Conservation (phyloP, 805 yeast genomes). For the Debaryomyces castellii region DNA sequence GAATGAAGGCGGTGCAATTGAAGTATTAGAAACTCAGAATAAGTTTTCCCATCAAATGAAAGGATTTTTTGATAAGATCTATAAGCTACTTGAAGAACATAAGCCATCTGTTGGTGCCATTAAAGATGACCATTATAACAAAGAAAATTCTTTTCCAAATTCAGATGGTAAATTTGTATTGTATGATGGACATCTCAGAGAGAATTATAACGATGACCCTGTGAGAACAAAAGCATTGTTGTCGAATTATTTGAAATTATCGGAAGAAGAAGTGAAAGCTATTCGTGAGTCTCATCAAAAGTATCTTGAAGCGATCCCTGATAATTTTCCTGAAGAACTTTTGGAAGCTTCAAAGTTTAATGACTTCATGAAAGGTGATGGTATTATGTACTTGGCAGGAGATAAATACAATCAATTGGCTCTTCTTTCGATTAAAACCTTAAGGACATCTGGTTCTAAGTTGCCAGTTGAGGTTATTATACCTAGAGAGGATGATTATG, state of each 20-base stretch:
- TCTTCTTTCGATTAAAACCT: conserved; percentile 29
- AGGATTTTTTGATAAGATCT: conserved; percentile 19
- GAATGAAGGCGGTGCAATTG: not conserved
- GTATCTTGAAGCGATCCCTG: conserved; percentile 22
- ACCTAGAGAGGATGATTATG: conserved; percentile 31
- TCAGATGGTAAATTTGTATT: conserved; percentile 25
- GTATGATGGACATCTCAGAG: conserved; percentile 37
- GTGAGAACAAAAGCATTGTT: conserved; percentile 27
- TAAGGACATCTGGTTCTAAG: conserved; percentile 31
- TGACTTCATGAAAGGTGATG: conserved; percentile 35
- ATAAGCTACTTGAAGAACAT: conserved; percentile 15
- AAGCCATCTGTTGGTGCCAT: conserved; percentile 21
- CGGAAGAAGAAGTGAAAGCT: conserved; percentile 15
- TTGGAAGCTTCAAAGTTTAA: conserved; percentile 18
- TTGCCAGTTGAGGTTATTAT: conserved; percentile 39
- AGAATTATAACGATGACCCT: conserved; percentile 27
- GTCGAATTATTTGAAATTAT: conserved; percentile 18
- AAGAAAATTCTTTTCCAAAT: conserved; percentile 16
- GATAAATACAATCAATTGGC: conserved; percentile 35
- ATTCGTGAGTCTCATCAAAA: conserved; percentile 21
- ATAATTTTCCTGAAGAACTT: conserved; percentile 20
- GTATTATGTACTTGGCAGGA: conserved; percentile 41
- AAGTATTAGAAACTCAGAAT: conserved; percentile 1
- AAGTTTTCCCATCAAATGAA: conserved; percentile 8
- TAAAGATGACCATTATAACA: conserved; percentile 27